These are phyloP conservation scores for Candida pseudoviswanathii DNA, from an alignment of 1,139 yeast genomes.

Conservation along the genomic window DNA sequence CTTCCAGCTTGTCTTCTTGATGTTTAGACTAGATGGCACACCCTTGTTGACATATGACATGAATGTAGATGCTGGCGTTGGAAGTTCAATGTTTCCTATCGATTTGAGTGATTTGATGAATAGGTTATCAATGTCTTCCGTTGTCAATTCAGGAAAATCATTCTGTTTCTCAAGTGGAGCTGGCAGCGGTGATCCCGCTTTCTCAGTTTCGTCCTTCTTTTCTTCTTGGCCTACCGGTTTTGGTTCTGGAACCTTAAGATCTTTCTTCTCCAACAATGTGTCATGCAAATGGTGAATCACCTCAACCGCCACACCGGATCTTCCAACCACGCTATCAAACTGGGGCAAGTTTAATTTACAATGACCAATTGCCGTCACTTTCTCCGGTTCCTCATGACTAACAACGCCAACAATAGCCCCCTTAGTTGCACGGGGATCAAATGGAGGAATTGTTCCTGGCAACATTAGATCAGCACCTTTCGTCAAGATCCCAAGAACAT, in stretches of 20 bases:
- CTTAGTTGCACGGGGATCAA: constrained; percentile 47
- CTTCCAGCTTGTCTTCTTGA: constrained; percentile 88
- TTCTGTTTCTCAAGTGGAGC: constrained; percentile 1
- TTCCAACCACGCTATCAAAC: constrained; percentile 49
- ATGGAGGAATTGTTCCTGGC: constrained; percentile 86
- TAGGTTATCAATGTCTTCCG: constrained; percentile 77
- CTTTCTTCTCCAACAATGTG: constrained; percentile 29
- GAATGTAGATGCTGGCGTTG: constrained; percentile 71
- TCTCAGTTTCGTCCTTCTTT: constrained; percentile 37
- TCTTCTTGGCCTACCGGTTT: constrained; percentile 25
- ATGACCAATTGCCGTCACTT: constrained; percentile 75
- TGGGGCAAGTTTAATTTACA: constrained; percentile 55
- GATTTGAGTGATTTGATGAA: constrained; percentile 66
- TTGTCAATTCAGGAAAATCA: constrained; percentile 32
- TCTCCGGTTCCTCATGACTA: constrained; percentile 58
- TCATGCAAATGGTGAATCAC: constrained; percentile 59
- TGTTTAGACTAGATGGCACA: constrained; percentile 67
- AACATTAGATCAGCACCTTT: constrained; percentile 91
- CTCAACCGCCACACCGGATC: constrained; percentile 68
- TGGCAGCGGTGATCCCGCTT: constrained; percentile 8
- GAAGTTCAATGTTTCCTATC: constrained; percentile 55
- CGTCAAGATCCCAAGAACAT: constrained; percentile 62
- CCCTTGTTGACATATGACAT: constrained; percentile 73
- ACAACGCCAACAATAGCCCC: constrained; percentile 77
- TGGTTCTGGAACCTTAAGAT: neutral